These are phyloP conservation scores for Phalaenopsis aphrodite DNA, from an alignment of 106 monocot genomes.

Conservation along the genomic window DNA sequence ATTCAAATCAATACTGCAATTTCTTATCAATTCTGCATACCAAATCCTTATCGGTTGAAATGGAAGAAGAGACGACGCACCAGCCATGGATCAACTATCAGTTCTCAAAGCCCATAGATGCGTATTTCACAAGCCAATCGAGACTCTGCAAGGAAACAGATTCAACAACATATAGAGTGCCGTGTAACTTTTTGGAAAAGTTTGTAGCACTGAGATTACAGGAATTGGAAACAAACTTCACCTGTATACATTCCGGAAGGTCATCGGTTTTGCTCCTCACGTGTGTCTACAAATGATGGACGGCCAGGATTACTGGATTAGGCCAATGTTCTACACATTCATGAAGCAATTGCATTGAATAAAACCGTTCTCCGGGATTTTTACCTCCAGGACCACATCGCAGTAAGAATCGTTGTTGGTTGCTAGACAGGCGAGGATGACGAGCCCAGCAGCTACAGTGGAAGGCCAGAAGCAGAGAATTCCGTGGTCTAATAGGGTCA, in stretches of 20 bases:
- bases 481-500: constrained; percentile 65
- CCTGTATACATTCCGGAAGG: constrained; percentile 82
- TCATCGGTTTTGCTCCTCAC: constrained; percentile 77
- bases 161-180: too few relatives aligned
- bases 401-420: constrained; percentile 44
- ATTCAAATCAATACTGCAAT: neutral
- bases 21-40: neutral
- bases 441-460: constrained; percentile 83
- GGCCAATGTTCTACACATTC: neutral
- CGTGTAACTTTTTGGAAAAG: neutral
- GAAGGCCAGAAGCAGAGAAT: constrained; percentile 87
- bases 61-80: neutral
- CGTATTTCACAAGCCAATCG: constrained; percentile 71
- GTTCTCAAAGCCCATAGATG: constrained; percentile 4
- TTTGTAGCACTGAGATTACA: neutral
- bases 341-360: neutral
- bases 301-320: neutral
- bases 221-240: neutral
- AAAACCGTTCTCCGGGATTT: neutral
- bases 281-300: constrained; percentile 54
- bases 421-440: constrained; percentile 81
- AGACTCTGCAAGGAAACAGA: constrained; percentile 40
- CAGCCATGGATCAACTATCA: neutral
- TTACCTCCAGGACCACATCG: constrained; percentile 74
- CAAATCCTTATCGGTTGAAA: neutral